Evolutionary conservation across 2,329 filamentous ascomycete genomes (phyloP), one percentile per base, ranked within the genome.

Genomic region (Talaromyces sp.): DNA sequence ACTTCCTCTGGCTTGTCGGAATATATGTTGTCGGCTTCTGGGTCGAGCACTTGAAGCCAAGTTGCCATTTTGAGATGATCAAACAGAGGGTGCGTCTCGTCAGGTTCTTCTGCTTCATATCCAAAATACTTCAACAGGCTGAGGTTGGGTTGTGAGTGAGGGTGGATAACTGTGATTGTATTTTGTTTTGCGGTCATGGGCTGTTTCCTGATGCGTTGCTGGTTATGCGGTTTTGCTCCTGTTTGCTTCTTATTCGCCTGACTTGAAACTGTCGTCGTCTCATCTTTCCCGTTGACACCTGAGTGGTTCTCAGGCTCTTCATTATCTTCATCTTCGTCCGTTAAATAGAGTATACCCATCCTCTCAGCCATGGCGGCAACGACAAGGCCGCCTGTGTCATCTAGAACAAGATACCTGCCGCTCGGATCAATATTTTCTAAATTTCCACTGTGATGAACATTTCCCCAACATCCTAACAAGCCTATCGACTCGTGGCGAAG

Each of bases 31-130:
- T 98, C 95, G 35, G 87, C 81, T 41, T 86, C 80, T 0, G 95
- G 95, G 27, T 90, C 85, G 17, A 97, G 81, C 5, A 99, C 86
- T 78, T 98, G 94, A 2, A 99, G 86, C 93, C 94, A 99, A 33
- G 92, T 94, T 35, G 98, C 82, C 5, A 90, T 87, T 72, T 94
- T 89, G 61, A 99, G 86, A 74, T 95, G 89, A 17, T 86, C 89
- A 76, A 90, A 86, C 11, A 99, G 86, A 0, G 95, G 94, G 74
- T 98, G 95, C 0, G 81, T 77, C 27, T 87, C 82, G 15, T 85
- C 82, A 62, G 83, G 87, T 67, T 87, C 87, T 66, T 86, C 85
- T 69, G 85, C 81, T 78, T 96, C 92, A 79, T 89, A 98, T 76
- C 88, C 87, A 79, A 96, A 98, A 82, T 97, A 96, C 75, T 91